Conservation (phyloP, 1,284 basidiomycete species). For the Agaricales sp. region DNA sequence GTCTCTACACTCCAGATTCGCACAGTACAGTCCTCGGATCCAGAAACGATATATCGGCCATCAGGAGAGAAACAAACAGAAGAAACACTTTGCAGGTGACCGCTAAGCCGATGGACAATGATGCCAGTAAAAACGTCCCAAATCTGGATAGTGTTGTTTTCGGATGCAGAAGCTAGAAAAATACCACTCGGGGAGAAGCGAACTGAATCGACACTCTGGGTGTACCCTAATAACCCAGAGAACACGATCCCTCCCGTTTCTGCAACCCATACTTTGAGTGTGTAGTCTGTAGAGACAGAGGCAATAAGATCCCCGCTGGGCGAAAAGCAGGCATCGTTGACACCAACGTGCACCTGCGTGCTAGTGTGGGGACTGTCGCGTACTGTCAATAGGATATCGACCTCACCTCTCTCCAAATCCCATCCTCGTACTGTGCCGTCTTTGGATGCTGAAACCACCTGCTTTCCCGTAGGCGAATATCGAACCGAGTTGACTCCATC, state of each 20-base stretch:
- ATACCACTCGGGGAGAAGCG: background rate
- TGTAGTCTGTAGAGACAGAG: background rate
- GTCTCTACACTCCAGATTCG: conserved; percentile 2
- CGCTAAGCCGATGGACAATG: background rate
- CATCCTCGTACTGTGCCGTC: background rate
- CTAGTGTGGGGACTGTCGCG: background rate
- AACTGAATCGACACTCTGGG: background rate
- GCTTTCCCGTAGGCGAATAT: background rate
- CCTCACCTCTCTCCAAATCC: background rate
- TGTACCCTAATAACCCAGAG: background rate
- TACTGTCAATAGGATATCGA: background rate
- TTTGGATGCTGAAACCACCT: background rate
- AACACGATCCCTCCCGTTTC: background rate
- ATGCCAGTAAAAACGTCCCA: background rate
- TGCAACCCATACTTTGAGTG: background rate
- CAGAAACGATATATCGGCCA: background rate
- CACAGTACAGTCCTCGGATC: conserved; percentile 1
- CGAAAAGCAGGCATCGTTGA: background rate
- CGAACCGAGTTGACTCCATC: background rate
- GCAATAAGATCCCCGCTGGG: background rate
- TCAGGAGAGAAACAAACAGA: conserved; percentile 2
- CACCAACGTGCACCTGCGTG: background rate
- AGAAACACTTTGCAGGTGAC: background rate
- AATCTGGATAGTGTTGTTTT: background rate
- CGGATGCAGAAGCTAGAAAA: background rate